Evolutionary conservation across 225 moss, liverwort and hornwort genomes (phyloP).

Genomic region (Polytrichum formosum): DNA sequence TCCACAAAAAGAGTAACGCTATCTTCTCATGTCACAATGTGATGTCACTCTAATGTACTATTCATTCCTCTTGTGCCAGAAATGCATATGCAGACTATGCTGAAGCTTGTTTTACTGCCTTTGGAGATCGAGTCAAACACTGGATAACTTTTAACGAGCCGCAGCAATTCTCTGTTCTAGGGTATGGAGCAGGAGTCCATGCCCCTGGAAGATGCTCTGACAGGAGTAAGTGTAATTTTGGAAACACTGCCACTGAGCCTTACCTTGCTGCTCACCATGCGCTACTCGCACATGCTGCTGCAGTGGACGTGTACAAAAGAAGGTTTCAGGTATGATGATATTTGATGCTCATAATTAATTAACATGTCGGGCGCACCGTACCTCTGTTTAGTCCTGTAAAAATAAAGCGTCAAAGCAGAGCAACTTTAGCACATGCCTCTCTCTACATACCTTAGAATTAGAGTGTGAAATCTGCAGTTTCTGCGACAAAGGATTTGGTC

Average conservation of each 20-base stretch:
- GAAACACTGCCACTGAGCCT: conserved; percentile 75
- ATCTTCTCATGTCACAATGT: too few species aligned
- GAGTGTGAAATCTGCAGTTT: too few species aligned
- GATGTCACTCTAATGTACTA: conserved; percentile 3
- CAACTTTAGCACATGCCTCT: too few species aligned
- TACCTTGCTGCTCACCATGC: conserved; percentile 74
- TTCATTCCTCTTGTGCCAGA: conserved; percentile 34
- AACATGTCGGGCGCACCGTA: too few species aligned
- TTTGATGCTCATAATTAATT: not conserved
- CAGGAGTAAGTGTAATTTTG: conserved; percentile 41
- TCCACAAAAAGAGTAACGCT: too few species aligned
- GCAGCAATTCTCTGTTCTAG: conserved; percentile 48
- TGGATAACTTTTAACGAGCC: conserved; percentile 99
- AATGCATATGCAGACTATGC: conserved; percentile 56
- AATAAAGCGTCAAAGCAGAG: too few species aligned
- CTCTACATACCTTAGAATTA: too few species aligned
- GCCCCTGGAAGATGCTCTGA: conserved; percentile 85
- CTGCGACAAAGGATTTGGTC: too few species aligned
- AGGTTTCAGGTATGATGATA: conserved; percentile 50
- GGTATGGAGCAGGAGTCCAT: conserved; percentile 64
- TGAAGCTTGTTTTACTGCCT: conserved; percentile 69
- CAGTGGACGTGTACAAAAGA: conserved; percentile 61
- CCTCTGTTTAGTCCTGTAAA: too few species aligned
- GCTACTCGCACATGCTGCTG: conserved; percentile 74
- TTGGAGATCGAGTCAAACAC: conserved; percentile 89